A percentile compares a stretch with the other conserved stretches of the same genome.
These are phyloP conservation scores for Trametes sanguinea DNA, from an alignment of 768 basidiomycete genomes.

Conservation along the genomic window DNA sequence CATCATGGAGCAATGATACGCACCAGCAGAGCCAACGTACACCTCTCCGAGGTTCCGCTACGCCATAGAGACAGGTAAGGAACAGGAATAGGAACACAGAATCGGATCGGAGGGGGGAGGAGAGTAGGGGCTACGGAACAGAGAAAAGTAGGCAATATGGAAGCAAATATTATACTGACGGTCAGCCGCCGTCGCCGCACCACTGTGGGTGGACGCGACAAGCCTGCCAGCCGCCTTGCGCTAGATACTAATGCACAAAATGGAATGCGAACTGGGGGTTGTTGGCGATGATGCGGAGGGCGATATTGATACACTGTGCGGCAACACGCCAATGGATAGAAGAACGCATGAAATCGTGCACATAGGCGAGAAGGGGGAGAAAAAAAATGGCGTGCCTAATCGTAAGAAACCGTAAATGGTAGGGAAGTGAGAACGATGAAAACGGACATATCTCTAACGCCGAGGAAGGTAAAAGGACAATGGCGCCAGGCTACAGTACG, in stretches of 20 bases:
- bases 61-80: slow-evolving; percentile 8
- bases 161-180: slow-evolving; percentile 23
- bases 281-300: slow-evolving; percentile 20
- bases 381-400: slow-evolving; percentile 4
- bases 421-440: background rate
- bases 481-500: slow-evolving; percentile 23
- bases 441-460: slow-evolving; percentile 18
- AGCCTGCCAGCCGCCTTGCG: background rate
- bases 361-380: background rate
- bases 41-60: slow-evolving; percentile 18
- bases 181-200: slow-evolving; percentile 1
- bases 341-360: slow-evolving; percentile 18
- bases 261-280: slow-evolving; percentile 6
- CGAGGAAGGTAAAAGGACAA: slow-evolving; percentile 10
- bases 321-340: slow-evolving; percentile 19
- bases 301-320: slow-evolving; percentile 29
- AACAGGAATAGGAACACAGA: slow-evolving; percentile 2
- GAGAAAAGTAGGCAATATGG: slow-evolving; percentile 15
- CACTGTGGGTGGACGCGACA: background rate
- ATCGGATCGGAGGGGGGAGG: background rate
- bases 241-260: slow-evolving; percentile 26
- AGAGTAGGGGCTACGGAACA: background rate
- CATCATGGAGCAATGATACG: background rate
- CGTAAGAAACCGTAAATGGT: slow-evolving; percentile 9
- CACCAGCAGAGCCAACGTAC: slow-evolving; percentile 25